These are phyloP conservation scores for Colletotrichum shisoi DNA, from an alignment of 2,329 filamentous ascomycete genomes.

Conservation along the genomic window DNA sequence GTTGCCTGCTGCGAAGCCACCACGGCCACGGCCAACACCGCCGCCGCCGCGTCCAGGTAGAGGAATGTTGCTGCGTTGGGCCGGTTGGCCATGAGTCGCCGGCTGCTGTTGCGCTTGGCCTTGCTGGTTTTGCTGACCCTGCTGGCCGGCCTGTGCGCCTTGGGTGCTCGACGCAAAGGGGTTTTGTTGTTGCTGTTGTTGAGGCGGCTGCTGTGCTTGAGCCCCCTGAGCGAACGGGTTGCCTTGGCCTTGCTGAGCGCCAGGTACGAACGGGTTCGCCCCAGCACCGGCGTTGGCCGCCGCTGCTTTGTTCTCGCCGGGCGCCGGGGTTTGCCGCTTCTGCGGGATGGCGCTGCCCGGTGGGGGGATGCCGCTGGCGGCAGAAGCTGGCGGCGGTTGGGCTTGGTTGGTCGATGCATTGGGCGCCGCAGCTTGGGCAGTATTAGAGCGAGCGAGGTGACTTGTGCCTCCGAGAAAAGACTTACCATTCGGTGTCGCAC, in stretches of 20 bases:
- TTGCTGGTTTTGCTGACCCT: conserved; percentile 22
- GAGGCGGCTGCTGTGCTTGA: conserved; percentile 41
- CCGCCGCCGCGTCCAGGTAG: conserved; percentile 54
- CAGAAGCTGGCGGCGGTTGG: conserved; percentile 11
- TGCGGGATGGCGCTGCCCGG: conserved; percentile 30
- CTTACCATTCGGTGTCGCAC: conserved; percentile 38
- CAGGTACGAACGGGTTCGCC: conserved; percentile 34
- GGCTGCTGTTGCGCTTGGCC: conserved; percentile 26
- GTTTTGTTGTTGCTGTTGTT: conserved; percentile 41
- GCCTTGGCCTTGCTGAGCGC: neutral
- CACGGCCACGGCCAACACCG: conserved; percentile 47
- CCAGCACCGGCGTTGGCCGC: conserved; percentile 5
- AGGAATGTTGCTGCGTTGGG: conserved; percentile 48
- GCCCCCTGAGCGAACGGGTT: conserved; percentile 26
- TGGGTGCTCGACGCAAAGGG: conserved; percentile 28
- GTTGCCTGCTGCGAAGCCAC: conserved; percentile 51
- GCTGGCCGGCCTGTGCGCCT: conserved; percentile 16
- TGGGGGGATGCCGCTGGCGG: conserved; percentile 22
- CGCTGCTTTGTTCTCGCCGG: conserved; percentile 14
- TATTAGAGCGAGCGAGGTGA: neutral
- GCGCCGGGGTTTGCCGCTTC: conserved; percentile 22
- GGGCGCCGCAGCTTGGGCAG: neutral
- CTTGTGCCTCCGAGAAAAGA: conserved; percentile 33
- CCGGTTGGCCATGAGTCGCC: conserved; percentile 24
- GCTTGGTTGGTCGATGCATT: conserved; percentile 4